Evolutionary conservation across 169 alveolate species (phyloP), one percentile per base, ranked within the genome.

Genomic region (Babesia sp.): DNA sequence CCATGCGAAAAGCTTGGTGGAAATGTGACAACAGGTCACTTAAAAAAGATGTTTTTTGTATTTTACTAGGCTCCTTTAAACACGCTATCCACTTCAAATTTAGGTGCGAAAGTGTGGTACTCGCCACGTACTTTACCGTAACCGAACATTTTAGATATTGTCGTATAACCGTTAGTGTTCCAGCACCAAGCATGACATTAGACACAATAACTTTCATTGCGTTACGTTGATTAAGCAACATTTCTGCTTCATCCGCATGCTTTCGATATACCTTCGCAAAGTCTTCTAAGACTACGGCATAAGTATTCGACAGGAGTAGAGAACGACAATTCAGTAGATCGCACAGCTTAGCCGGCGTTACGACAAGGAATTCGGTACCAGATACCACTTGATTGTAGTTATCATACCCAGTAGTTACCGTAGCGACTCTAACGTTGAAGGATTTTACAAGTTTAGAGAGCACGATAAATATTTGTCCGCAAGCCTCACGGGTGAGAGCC

Each of bases 401-500:
- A 24, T 64, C 74, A 31, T 64, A 64, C 8, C 75, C 80, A 18
- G 75, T 18, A 1, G 82, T 36, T 9, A 64, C 37, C 12, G 44
- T 34, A 11, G 74, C 72, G 6, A 78, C 54, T 9, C 86, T 20
- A 16, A 78, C 9, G 34, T 29, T 57, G 2, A 78, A 31, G 9
- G 33, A 31, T 29, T 78, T 78, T 45, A 71, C 36, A n/a, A 78
- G 51, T 48, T 57, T 78, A 41, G 48, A 22, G 18, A 78, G 53
- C 64, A 57, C 20, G 22, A 29, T 20, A 16, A n/a, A 58, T 9
- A 78, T 58, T 11, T 78, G 72, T 66, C 61, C 11, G 60, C 86
- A 22, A 14, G 41, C 39, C 41, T 78, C 86, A 14, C 82, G 33
- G 0, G 72, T 78, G 37, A 78, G 76, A 9, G 72, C 72, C 34